phyloP scores from a whole-genome alignment of 352 stramenopile genomes.

The Phytophthora nicotianae region DNA sequence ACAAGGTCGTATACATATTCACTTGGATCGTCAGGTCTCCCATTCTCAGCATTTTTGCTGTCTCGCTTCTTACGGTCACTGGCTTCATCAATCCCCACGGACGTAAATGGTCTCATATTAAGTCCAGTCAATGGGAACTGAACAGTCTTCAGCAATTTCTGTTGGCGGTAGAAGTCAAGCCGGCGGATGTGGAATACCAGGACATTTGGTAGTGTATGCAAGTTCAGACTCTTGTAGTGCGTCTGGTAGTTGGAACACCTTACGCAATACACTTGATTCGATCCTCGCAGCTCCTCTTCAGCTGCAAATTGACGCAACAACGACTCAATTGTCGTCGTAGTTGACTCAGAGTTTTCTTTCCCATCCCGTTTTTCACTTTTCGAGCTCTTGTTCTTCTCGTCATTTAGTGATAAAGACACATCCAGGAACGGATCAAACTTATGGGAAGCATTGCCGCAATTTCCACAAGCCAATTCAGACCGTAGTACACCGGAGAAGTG shows the following conservation, averaged over 20 bases:
- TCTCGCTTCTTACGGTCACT: conserved; percentile 22
- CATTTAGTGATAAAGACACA: conserved; percentile 66
- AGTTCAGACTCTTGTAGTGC: conserved; percentile 63
- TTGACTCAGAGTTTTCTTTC: neutral
- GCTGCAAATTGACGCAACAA: conserved; percentile 57
- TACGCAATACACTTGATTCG: conserved; percentile 71
- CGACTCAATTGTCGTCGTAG: conserved; percentile 34
- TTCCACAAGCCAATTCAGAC: conserved; percentile 62
- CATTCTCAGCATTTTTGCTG: conserved; percentile 5
- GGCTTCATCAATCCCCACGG: conserved; percentile 23
- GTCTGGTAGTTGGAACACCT: conserved; percentile 61
- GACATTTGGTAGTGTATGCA: conserved; percentile 68
- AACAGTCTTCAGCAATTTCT: conserved; percentile 58
- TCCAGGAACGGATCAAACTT: conserved; percentile 79
- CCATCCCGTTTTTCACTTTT: conserved; percentile 6
- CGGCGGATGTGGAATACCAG: conserved; percentile 82
- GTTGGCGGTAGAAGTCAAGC: conserved; percentile 70
- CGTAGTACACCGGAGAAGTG: conserved; percentile 71
- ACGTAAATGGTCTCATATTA: conserved; percentile 48
- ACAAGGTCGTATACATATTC: conserved; percentile 68
- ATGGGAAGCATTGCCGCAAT: conserved; percentile 55
- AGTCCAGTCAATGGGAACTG: conserved; percentile 53
- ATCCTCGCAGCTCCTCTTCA: conserved; percentile 59
- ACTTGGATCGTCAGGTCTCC: conserved; percentile 20
- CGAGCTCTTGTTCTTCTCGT: conserved; percentile 4